Evolutionary conservation across 768 basidiomycete genomes (phyloP).

Genomic region (Lentinula boryana): DNA sequence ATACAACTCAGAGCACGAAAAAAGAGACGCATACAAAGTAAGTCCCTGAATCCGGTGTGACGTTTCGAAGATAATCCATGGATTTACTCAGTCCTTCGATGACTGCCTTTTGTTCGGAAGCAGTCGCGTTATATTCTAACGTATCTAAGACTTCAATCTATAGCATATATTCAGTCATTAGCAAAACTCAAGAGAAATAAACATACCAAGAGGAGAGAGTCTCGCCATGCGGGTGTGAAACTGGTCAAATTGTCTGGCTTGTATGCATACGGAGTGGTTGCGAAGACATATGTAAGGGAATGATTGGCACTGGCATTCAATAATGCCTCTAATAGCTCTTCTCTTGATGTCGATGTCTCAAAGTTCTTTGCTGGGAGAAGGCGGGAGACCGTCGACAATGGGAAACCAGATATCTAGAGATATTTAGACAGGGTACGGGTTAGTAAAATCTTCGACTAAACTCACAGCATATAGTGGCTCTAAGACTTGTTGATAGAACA

Average conservation of each 20-base stretch:
- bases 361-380: neutral
- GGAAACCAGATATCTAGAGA: neutral
- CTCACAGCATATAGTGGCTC: neutral
- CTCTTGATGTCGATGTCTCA: neutral
- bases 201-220: neutral
- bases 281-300: neutral
- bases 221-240: neutral
- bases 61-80: neutral
- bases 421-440: neutral
- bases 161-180: neutral
- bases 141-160: neutral
- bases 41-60: neutral
- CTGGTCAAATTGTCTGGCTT: neutral
- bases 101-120: neutral
- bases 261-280: neutral
- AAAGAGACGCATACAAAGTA: neutral
- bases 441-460: neutral
- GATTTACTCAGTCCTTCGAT: neutral
- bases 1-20: too few relatives aligned
- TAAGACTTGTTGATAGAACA: neutral
- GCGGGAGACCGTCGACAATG: neutral
- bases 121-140: neutral
- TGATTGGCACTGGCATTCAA: neutral
- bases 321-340: neutral
- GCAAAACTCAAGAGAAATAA: neutral